Percentiles rank a stretch among this genome's conserved stretches.
These are phyloP conservation scores for Globisporangium spinosum DNA, from an alignment of 352 stramenopile species.

Conservation along the genomic window DNA sequence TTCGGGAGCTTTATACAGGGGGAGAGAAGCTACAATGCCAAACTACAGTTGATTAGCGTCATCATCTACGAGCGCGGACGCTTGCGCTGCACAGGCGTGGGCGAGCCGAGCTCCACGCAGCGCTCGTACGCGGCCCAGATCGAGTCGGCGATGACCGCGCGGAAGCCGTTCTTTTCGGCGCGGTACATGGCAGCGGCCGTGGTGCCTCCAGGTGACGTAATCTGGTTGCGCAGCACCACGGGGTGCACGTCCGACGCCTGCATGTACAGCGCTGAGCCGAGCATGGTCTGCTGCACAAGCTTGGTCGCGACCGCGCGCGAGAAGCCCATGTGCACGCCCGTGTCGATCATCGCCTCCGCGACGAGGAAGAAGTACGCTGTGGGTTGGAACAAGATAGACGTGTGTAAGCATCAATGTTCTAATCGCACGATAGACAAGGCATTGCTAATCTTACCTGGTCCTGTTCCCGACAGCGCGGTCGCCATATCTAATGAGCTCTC, in stretches of 20 bases:
- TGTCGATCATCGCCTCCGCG: constrained; percentile 95
- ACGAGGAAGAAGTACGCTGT: constrained; percentile 95
- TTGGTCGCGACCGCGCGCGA: constrained; percentile 90
- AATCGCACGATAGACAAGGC: too few species aligned
- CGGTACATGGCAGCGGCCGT: constrained; percentile 93
- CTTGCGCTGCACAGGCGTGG: constrained; percentile 62
- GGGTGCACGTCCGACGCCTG: constrained; percentile 90
- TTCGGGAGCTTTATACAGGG: not conserved
- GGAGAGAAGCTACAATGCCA: not conserved
- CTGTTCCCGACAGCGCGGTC: constrained; percentile 91
- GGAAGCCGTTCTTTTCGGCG: constrained; percentile 94
- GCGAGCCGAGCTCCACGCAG: constrained; percentile 91
- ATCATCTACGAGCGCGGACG: constrained; percentile 49
- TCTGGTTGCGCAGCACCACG: constrained; percentile 91
- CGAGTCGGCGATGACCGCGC: constrained; percentile 90
- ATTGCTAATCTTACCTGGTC: constrained; percentile 51
- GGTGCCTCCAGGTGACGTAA: constrained; percentile 92
- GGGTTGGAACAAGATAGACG: too few species aligned
- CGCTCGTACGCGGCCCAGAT: constrained; percentile 95
- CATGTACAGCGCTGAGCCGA: constrained; percentile 92
- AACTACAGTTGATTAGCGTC: not conserved
- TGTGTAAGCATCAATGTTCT: too few species aligned
- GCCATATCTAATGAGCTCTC: constrained; percentile 94
- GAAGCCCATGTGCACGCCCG: constrained; percentile 95
- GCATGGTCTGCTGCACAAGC: constrained; percentile 93